phyloP scores from a whole-genome alignment of 1,284 basidiomycete genomes.

The Cryptococcus floricola region DNA sequence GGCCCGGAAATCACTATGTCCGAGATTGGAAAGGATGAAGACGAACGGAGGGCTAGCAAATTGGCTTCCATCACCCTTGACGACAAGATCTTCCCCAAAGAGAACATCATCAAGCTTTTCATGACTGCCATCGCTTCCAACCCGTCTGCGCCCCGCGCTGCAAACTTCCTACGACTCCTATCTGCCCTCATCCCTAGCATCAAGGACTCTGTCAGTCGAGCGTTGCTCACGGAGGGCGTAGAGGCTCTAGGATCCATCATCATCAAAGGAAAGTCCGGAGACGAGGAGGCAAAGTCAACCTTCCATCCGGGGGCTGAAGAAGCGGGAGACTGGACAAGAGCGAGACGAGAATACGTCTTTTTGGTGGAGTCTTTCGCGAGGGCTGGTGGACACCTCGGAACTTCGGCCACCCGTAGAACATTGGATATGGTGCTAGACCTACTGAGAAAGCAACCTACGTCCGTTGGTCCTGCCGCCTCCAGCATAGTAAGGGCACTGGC shows the following conservation, averaged over 20 bases:
- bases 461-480: conserved; percentile 22
- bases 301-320: conserved; percentile 49
- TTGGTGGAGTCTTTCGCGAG: conserved; percentile 59
- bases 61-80: conserved; percentile 60
- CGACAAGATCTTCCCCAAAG: conserved; percentile 57
- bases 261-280: conserved; percentile 21
- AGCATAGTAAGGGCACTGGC: conserved; percentile 31
- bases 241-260: conserved; percentile 56
- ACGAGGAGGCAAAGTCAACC: conserved; percentile 50
- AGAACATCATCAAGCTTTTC: conserved; percentile 67
- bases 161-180: conserved; percentile 64
- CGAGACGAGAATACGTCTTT: conserved; percentile 63
- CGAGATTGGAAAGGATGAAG: conserved; percentile 60
- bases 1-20: conserved; percentile 50
- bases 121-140: conserved; percentile 77
- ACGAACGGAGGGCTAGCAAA: conserved; percentile 56
- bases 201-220: conserved; percentile 57
- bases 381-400: conserved; percentile 58
- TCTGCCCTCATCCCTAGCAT: conserved; percentile 59
- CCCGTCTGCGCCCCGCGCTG: conserved; percentile 60
- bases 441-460: conserved; percentile 49
- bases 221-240: conserved; percentile 63
- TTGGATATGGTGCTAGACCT: conserved; percentile 61
- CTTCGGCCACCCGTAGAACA: conserved; percentile 54
- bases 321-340: conserved; percentile 57